Base-by-base conservation (phyloP, 345 rosid species). In the Syzygium aromaticum region DNA sequence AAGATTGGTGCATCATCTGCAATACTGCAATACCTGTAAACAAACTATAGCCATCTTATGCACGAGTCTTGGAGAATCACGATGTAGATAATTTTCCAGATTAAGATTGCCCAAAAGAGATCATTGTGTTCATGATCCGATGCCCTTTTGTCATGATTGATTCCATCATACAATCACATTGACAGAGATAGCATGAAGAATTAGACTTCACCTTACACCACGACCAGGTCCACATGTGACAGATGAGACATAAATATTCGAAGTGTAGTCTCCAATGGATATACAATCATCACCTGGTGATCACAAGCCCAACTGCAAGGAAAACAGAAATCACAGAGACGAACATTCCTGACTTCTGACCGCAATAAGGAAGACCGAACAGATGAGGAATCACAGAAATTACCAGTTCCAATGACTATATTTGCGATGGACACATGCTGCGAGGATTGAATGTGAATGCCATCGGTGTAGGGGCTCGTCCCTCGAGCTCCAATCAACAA, bases 171-270 rank as follows among this genome's bases (percentile, higher is more conserved):
- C 6, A 40, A 52, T 80, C n/a, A 0, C 30, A 27, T 52, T 56
- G 17, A 84, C 14, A 52, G 1, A 46, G 6, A 53, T 46, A 54
- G 23, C 38, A 15, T 22, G 23, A 64, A 67, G 0, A 33, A 33
- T 7, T 49, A 16, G 15, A 43, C 10, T 14, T 88, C 59, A 91
- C 93, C 94, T 91, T 57, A 93, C 91, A 21, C 93, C 92, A 84
- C 91, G 93, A 38, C 93, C 93, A 61, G 93, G 93, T 84, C 94
- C 93, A 85, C 94, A 91, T 43, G 25, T 27, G 22, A 91, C 86
- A 56, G 85, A 15, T 16, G 88, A 85, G 22, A 93, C 89, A 56
- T 63, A 82, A 40, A 91, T 51, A 86, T 90, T 54, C 8, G 87
- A 85, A 23, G 88, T 89, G 25, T 85, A 51, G 88, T 93, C 93